Evolutionary conservation across 2,329 filamentous ascomycete species (phyloP).

Genomic region (Ceratocystis ficicola): DNA sequence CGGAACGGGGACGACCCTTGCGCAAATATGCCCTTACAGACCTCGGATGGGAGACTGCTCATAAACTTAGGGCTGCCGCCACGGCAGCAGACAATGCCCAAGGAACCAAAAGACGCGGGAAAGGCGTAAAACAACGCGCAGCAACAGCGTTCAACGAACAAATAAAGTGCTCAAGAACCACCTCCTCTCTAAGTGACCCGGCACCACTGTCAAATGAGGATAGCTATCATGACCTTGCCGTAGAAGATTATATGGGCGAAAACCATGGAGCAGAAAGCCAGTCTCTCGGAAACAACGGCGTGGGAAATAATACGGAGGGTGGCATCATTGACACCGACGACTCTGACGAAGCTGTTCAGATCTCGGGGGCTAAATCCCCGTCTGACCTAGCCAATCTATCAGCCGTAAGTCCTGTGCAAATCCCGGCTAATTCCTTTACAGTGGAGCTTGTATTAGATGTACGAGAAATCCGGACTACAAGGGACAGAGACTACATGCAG

Average conservation of each 20-base stretch:
- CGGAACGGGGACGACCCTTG: constrained; percentile 55
- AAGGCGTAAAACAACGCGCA: background rate
- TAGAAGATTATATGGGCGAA: background rate
- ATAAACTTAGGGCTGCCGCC: constrained; percentile 40
- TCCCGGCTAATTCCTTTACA: constrained; percentile 55
- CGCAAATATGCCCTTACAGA: constrained; percentile 61
- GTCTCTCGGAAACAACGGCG: background rate
- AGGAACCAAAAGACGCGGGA: background rate
- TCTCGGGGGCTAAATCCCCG: background rate
- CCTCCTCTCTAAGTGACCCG: background rate
- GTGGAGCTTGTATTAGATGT: constrained; percentile 62
- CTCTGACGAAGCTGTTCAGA: background rate
- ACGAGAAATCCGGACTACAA: constrained; percentile 60
- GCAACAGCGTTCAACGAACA: background rate
- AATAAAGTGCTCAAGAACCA: background rate
- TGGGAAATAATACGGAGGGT: too few species aligned
- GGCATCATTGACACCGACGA: background rate
- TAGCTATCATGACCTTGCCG: background rate
- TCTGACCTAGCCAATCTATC: constrained; percentile 29
- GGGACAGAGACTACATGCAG: constrained; percentile 65
- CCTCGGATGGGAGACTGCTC: constrained; percentile 64
- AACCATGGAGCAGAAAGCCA: background rate
- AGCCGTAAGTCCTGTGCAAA: constrained; percentile 45
- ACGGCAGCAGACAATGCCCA: constrained; percentile 15
- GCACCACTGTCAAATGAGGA: background rate